A percentile compares a stretch with the other conserved stretches of the same genome.
phyloP scores from a whole-genome alignment of 345 rosid genomes.

The Pseudoturritis turrita region DNA sequence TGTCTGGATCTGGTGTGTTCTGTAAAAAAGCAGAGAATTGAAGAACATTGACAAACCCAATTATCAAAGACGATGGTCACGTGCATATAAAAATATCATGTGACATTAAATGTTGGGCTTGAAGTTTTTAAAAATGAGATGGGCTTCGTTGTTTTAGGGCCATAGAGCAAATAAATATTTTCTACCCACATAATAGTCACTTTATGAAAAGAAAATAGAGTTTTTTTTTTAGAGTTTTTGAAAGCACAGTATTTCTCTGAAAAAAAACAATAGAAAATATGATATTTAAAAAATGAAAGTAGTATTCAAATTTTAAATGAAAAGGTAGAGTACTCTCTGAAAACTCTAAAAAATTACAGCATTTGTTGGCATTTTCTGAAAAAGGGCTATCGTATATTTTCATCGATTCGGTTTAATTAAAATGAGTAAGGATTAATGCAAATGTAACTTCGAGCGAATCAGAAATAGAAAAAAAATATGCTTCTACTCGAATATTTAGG shows the following conservation, averaged over 20 bases:
- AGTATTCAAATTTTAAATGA: background rate
- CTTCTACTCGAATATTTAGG: background rate
- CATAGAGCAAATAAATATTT: background rate
- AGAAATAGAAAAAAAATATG: background rate
- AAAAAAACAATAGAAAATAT: background rate
- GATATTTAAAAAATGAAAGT: too few species aligned
- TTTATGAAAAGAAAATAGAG: background rate
- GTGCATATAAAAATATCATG: background rate
- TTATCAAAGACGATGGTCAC: background rate
- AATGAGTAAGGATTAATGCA: background rate
- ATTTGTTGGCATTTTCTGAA: background rate
- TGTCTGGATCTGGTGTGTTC: slow-evolving; percentile 25
- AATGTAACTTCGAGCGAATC: background rate
- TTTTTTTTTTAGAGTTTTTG: background rate
- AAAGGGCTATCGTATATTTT: background rate
- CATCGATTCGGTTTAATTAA: background rate
- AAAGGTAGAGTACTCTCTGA: background rate
- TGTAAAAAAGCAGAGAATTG: background rate
- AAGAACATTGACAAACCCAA: background rate
- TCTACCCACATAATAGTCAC: background rate
- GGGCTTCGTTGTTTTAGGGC: background rate
- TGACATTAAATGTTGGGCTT: background rate
- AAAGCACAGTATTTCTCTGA: background rate
- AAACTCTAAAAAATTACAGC: background rate
- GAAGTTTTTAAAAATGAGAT: background rate